Evolutionary conservation across 352 stramenopile genomes (phyloP), one percentile per base, ranked within the genome.

Genomic region (Pilasporangium apinafurcum): DNA sequence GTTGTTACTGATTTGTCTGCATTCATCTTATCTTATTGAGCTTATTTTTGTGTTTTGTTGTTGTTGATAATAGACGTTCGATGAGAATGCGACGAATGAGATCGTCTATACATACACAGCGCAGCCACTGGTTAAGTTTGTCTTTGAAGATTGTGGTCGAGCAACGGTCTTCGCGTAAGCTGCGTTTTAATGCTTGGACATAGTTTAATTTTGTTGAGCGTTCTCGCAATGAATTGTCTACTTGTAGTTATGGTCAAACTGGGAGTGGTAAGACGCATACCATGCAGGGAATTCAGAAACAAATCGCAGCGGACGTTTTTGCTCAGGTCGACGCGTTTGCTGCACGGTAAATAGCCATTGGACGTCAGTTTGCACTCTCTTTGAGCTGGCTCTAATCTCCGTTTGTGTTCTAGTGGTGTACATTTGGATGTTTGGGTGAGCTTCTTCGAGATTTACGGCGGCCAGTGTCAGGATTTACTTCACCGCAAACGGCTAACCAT

Each of bases 371-470:
- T 27, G 2, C 1, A 16, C 2, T 13, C 3, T 16, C 12, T 32
- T n/a, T 10, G 5, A n/a, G 24, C 12, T 20, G 1, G 5, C 33
- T 9, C 14, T 50, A 14, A 36, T 43, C 7, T 18, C 28, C 32
- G 26, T 5, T 54, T 24, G n/a, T 33, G 13, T 38, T 8, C 8
- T 25, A 78, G 65, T 3, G 73, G 62, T 21, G 64, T 79, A 28
- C 55, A 79, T 9, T 48, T 98, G 26, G 76, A 85, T 27, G 81
- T 98, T 8, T 90, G 80, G 35, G 79, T 97, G 38, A 97, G 86
- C 26, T 96, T 98, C 28, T 99, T 98, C 52, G 96, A 99, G 69
- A 98, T 99, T 34, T 98, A 99, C 46, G 93, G 95, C 1, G 93
- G 93, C 33, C 95, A 96, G 24, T 90, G 96, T 20, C 93, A 97